phyloP scores from a whole-genome alignment of 2,329 filamentous ascomycete genomes.

The Aspergillus oerlinghausenensis region DNA sequence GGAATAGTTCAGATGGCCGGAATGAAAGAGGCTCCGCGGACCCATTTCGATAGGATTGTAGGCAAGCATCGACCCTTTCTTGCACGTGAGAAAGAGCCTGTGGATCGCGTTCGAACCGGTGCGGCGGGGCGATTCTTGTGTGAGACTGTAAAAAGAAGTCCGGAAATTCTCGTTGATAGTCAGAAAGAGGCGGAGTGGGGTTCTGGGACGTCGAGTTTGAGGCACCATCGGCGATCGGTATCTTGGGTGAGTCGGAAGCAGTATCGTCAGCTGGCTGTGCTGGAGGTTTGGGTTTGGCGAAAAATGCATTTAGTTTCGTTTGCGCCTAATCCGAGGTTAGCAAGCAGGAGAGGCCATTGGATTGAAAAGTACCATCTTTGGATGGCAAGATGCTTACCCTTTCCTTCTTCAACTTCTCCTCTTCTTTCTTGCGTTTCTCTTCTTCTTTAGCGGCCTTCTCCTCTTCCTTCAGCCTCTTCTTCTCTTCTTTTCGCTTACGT shows the following conservation, averaged over 20 bases:
- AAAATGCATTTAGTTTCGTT: constrained; percentile 49
- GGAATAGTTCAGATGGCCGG: constrained; percentile 33
- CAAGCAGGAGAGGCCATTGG: constrained; percentile 19
- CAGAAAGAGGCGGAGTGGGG: constrained; percentile 35
- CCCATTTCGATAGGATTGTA: constrained; percentile 17
- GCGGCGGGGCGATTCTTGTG: constrained; percentile 61
- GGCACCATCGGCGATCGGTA: constrained; percentile 9
- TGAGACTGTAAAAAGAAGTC: constrained; percentile 75
- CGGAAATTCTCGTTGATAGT: constrained; percentile 69
- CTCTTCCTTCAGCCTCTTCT: constrained; percentile 42
- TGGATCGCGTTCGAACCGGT: constrained; percentile 55
- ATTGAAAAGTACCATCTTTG: not conserved
- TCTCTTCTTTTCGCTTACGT: constrained; percentile 40
- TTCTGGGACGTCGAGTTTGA: constrained; percentile 15
- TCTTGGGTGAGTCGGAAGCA: constrained; percentile 27
- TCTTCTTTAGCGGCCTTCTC: constrained; percentile 36
- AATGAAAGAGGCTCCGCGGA: constrained; percentile 17
- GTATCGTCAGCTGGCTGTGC: constrained; percentile 16
- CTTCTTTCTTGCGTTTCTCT: constrained; percentile 41
- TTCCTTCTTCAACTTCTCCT: constrained; percentile 35
- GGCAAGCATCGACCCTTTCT: constrained; percentile 43
- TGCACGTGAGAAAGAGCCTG: constrained; percentile 53
- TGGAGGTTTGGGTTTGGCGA: constrained; percentile 39
- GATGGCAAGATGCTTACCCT: constrained; percentile 32
- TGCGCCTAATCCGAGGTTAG: constrained; percentile 39